Evolutionary conservation across 495 filamentous ascomycete species (phyloP).

Genomic region (Sordaria brevicollis): DNA sequence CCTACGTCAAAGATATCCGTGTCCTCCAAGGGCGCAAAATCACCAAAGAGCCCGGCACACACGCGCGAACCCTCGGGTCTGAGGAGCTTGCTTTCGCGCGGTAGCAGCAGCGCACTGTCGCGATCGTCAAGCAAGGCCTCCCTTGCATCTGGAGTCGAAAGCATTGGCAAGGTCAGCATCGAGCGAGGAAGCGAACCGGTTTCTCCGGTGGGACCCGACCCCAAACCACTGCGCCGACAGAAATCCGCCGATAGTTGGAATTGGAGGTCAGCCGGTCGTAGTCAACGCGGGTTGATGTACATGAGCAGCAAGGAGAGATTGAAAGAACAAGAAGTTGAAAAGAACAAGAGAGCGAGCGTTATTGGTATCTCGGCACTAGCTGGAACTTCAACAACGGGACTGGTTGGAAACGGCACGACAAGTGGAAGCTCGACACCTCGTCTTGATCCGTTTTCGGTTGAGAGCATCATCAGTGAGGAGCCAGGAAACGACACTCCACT

Average conservation of each 20-base stretch:
- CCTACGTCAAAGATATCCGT: neutral
- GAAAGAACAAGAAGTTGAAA: conserved; percentile 41
- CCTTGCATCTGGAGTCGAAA: conserved; percentile 39
- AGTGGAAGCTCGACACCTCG: conserved; percentile 19
- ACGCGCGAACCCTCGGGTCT: conserved; percentile 32
- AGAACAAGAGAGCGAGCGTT: conserved; percentile 32
- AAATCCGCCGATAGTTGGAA: conserved; percentile 44
- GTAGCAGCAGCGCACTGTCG: conserved; percentile 30
- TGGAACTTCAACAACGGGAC: conserved; percentile 15
- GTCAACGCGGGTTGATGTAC: conserved; percentile 44
- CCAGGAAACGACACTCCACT: conserved; percentile 23
- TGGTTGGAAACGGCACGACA: conserved; percentile 6
- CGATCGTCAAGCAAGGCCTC: conserved; percentile 44
- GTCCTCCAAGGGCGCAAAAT: conserved; percentile 51
- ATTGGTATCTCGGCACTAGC: conserved; percentile 16
- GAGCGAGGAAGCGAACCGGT: conserved; percentile 36
- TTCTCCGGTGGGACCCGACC: conserved; percentile 23
- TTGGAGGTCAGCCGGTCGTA: conserved; percentile 36
- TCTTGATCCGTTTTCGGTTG: conserved; percentile 38
- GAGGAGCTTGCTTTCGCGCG: conserved; percentile 32
- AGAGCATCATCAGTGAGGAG: conserved; percentile 44
- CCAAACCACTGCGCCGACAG: conserved; percentile 27
- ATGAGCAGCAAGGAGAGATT: conserved; percentile 50
- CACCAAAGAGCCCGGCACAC: conserved; percentile 30
- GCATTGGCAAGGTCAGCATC: conserved; percentile 49